Evolutionary conservation across 306 rosid genomes (phyloP), one percentile per base, ranked within the genome.

Genomic region (Sophora flavescens): DNA sequence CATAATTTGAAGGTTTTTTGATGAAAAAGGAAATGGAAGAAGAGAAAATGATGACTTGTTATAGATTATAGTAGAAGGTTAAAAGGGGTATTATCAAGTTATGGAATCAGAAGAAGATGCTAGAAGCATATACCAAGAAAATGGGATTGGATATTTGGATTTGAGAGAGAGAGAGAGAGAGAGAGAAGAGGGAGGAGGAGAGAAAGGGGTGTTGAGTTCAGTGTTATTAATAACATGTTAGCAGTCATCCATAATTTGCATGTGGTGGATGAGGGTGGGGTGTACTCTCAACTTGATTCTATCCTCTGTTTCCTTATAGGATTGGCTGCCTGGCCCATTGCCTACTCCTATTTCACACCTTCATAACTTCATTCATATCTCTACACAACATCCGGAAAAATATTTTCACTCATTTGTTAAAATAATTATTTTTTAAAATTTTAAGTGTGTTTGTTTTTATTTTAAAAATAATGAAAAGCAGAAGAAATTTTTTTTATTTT

Each of bases 21-120:
- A 45, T 8, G 51, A 3, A 4, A 2, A 11, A 48, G 5, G 54
- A 48, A 48, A 48, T 5, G 2, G 54, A 50, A 4, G 16, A 48
- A 63, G 6, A 15, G 48, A 38, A 15, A 39, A 4, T 51, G 73
- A 44, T 44, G 14, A 11, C 14, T 2, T 44, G 10, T 44, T 44
- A 44, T 10, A 22, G 10, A 36, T 36, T 36, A 36, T 36, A 2
- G 4, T 36, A 4, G 0, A 3, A 36, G 3, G 39, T 36, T 30
- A 30, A 2, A 30, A 36, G 6, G 6, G 41, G 41, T 4, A 6
- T 35, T 3, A 35, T 35, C n/a, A n/a, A n/a, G 2, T 35, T 35
- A 5, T 42, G 48, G 85, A 4, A 80, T 73, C 70, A 63, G 44
- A 0, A n/a, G 81, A 86, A 86, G 89, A 88, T 81, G 80, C 91